Base-by-base conservation (phyloP, 306 rosid species). In the Cucumis cinereus region DNA sequence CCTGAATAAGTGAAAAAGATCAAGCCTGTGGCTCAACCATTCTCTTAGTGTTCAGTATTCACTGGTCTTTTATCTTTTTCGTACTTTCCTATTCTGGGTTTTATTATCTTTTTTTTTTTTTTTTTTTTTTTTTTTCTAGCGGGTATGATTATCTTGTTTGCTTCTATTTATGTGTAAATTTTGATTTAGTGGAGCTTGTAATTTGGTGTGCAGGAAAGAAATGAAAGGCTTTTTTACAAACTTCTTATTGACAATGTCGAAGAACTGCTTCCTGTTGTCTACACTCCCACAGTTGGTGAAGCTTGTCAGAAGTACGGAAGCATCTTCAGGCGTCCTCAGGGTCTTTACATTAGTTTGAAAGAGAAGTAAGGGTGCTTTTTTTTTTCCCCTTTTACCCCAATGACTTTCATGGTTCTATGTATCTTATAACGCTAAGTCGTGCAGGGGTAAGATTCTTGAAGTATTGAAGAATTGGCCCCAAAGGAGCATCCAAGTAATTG, bases 391-490 rank as follows among this genome's bases (percentile, higher is more conserved):
- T 49, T 47, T 30, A 3, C 4, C 35, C 35, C 35, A 40, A 61
- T 47, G 73, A 78, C 20, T 78, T 57, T 43, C 24, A 30, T 41
- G 66, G 41, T 43, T 57, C 64, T 69, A 64, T 67, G 57, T 19
- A 49, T 49, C 81, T 54, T 17, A 54, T 49, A 20, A 23, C 35
- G 12, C 23, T 15, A 40, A 17, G 30, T 59, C 79, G 75, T 82
- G 74, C 82, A 91, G 97, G 85, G 99, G 98, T 8, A 94, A 77
- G 85, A 82, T 94, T 83, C 95, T 92, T 10, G 98, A 92, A 89
- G 99, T 95, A 58, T 79, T 95, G 76, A 95, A 92, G 84, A 95
- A 95, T 81, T 95, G 99, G 99, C 97, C 99, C 11, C 93, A 88
- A 81, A 92, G 83, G 81, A 82, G 81, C 77, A 82, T 92, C 83